A percentile compares a stretch with the other conserved stretches of the same genome.
Conservation (phyloP, 805 yeast genomes). For the Candida tammaniensis region DNA sequence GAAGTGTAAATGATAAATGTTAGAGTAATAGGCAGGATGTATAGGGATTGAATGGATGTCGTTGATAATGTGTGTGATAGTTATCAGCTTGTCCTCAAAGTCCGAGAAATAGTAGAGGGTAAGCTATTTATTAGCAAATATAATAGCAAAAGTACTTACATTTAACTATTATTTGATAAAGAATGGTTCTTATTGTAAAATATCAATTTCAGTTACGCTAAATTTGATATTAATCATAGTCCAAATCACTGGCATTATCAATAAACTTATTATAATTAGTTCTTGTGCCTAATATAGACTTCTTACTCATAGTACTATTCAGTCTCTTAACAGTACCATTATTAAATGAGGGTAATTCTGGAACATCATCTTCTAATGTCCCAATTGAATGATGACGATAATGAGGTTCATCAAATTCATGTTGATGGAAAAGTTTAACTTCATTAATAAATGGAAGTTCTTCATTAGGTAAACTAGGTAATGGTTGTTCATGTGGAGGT, state of each 20-base stretch:
- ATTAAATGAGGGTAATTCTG: constrained; percentile 4
- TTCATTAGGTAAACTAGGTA: constrained; percentile 16
- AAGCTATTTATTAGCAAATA: no score
- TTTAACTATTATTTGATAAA: no score
- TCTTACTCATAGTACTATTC: constrained; percentile 30
- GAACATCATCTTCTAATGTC: constrained; percentile 1
- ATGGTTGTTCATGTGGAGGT: constrained; percentile 9
- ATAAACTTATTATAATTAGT: constrained; percentile 36
- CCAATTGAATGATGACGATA: background rate
- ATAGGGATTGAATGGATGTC: no score
- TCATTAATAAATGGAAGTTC: constrained; percentile 39
- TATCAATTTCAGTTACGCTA: no score
- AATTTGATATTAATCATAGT: no score
- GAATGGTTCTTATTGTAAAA: no score
- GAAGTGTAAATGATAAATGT: background rate
- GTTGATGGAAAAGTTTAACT: constrained; percentile 23
- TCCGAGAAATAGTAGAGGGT: no score
- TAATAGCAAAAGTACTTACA: background rate
- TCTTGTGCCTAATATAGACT: constrained; percentile 38
- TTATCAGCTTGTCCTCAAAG: no score
- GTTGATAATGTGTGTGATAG: background rate
- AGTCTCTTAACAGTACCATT: constrained; percentile 18
- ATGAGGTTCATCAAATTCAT: constrained; percentile 4
- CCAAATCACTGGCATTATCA: constrained; percentile 25
- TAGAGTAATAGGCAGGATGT: no score